phyloP scores from a whole-genome alignment of 305 asterid genomes.

The Rubia peregrina region DNA sequence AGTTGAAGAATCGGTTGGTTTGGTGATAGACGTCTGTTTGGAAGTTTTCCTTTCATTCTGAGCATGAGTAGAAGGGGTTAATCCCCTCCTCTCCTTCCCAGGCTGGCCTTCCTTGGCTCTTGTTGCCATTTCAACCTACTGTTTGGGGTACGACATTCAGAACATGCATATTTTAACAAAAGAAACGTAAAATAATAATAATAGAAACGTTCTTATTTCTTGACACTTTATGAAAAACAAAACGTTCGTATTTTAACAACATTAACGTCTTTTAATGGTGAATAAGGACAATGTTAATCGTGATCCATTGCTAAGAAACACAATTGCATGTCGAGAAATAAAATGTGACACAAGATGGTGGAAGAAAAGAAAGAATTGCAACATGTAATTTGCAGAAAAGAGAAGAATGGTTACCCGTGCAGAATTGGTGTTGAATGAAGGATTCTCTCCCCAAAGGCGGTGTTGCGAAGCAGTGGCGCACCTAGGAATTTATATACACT shows the following conservation, averaged over 20 bases:
- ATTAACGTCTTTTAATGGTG: too few relatives aligned
- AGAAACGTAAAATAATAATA: not conserved
- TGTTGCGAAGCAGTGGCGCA: too few relatives aligned
- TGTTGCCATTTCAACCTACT: conserved; percentile 33
- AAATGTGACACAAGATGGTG: too few relatives aligned
- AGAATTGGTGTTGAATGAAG: not conserved
- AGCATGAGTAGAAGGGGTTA: conserved; percentile 23
- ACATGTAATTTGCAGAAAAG: not conserved
- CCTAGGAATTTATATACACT: too few relatives aligned
- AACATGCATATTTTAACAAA: not conserved
- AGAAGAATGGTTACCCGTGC: not conserved
- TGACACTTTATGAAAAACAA: not conserved
- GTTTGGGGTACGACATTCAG: not conserved
- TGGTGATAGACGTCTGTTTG: conserved; percentile 21
- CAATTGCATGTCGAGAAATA: too few relatives aligned
- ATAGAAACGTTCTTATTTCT: too few relatives aligned
- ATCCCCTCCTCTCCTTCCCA: conserved; percentile 39
- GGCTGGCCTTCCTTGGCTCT: conserved; percentile 29
- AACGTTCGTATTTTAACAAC: too few relatives aligned
- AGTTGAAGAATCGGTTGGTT: conserved; percentile 14
- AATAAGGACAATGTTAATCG: not conserved
- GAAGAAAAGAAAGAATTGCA: not conserved
- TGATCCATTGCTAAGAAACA: not conserved
- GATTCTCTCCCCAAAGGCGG: not conserved
- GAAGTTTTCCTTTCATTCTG: conserved; percentile 21